Evolutionary conservation across 805 yeast species (phyloP).

Genomic region (Saccharomycopsis vini): DNA sequence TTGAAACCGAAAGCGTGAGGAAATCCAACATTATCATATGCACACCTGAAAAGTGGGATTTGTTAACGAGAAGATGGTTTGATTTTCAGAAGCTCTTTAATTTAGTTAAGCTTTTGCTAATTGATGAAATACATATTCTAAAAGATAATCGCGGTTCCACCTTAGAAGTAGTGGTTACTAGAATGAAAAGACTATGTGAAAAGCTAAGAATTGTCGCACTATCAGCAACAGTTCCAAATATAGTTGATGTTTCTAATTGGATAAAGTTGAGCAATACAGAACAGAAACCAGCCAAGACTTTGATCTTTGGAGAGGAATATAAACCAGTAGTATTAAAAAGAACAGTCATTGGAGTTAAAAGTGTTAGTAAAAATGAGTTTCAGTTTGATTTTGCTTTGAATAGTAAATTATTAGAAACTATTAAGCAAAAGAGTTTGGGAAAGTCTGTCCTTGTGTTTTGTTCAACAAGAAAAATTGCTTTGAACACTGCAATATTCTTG

Average conservation of each 20-base stretch:
- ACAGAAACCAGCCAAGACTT: conserved; percentile 26
- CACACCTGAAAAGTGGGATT: conserved; percentile 59
- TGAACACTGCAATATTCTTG: conserved; percentile 37
- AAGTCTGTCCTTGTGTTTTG: conserved; percentile 45
- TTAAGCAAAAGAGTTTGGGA: conserved; percentile 30
- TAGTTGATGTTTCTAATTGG: conserved; percentile 40
- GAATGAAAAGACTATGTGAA: conserved; percentile 35
- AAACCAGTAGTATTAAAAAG: conserved; percentile 36
- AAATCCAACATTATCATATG: conserved; percentile 45
- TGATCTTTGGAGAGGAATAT: conserved; percentile 39
- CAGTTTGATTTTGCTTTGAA: conserved; percentile 39
- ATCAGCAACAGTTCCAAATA: conserved; percentile 48
- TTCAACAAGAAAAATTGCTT: conserved; percentile 42
- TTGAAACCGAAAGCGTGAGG: conserved; percentile 37
- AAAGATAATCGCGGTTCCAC: conserved; percentile 40
- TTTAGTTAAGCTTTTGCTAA: conserved; percentile 36
- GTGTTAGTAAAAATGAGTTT: conserved; percentile 33
- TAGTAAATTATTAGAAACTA: conserved; percentile 32
- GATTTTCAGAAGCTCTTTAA: conserved; percentile 33
- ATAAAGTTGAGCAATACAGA: conserved; percentile 23
- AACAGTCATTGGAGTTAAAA: conserved; percentile 36
- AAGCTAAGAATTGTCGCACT: conserved; percentile 36
- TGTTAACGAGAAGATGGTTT: conserved; percentile 42
- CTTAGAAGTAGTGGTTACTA: conserved; percentile 38
- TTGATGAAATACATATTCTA: conserved; percentile 41